Evolutionary conservation across 1,284 basidiomycete genomes (phyloP), one percentile per base, ranked within the genome.

Genomic region (Marasmius oreades): DNA sequence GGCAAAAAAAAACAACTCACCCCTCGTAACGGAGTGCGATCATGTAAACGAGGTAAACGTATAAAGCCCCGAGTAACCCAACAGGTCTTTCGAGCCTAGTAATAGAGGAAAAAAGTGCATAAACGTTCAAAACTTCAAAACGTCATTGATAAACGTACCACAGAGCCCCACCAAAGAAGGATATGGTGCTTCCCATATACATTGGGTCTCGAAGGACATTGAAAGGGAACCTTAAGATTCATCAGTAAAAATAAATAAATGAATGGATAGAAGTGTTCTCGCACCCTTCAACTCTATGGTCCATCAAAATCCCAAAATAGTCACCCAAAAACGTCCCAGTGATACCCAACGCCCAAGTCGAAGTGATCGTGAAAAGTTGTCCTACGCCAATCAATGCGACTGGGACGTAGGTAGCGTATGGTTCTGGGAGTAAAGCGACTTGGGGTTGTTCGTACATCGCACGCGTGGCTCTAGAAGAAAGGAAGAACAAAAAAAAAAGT

Each of bases 251-350:
- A 45, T n/a, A 3, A 48, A 6, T n/a, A n/a, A 52, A 39, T 8
- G 36, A 37, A 33, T 42, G 22, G 33, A 46, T 36, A 55, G 6
- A 44, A 34, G 12, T 22, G 57, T 16, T 34, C 42, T 20, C 71
- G 43, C 59, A 77, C 76, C 91, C 88, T 69, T 86, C 82, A 5
- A 92, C 88, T 23, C 86, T 78, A 57, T 90, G 80, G 68, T 94
- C 87, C 94, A 98, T 97, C 55, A 98, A 77, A 65, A 98, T 98
- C n/a, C 96, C 96, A 73, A 98, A 99, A 75, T 98, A 98, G 75
- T 98, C 96, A 5, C 96, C 95, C 46, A 98, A 82, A 77, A 94
- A 95, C 1, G 93, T 95, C 57, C 95, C 95, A 7, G 95, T 97
- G 61, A 98, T 78, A 16, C 96, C 96, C 14, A 99, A 76, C 0